Evolutionary conservation across 129 eudicot genomes (phyloP).

Genomic region (Tagetes erecta): DNA sequence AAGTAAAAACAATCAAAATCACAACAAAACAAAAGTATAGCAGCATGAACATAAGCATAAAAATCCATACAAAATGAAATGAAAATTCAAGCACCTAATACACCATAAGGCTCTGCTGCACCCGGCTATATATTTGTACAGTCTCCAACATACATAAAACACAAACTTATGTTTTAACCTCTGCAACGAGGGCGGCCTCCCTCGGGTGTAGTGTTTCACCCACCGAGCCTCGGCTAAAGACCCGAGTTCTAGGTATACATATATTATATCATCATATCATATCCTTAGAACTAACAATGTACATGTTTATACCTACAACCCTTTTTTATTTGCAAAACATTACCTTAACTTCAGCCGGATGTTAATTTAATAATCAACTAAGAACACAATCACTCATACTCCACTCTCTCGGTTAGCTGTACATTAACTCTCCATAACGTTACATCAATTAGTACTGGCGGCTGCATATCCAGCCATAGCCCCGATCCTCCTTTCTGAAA

Average conservation of each 20-base stretch:
- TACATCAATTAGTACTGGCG: constrained; percentile 8
- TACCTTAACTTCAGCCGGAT: constrained; percentile 40
- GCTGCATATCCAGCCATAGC: constrained; percentile 57
- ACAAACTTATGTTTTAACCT: constrained; percentile 27
- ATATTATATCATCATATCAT: neutral
- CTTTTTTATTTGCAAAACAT: constrained; percentile 49
- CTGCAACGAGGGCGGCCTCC: constrained; percentile 62
- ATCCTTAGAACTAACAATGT: constrained; percentile 55
- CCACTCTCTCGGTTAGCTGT: constrained; percentile 92
- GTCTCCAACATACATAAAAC: constrained; percentile 36
- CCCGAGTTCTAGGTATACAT: constrained; percentile 72
- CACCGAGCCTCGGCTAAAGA: constrained; percentile 65
- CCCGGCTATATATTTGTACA: constrained; percentile 67
- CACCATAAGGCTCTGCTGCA: constrained; percentile 43
- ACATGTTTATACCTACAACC: constrained; percentile 69
- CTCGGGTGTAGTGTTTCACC: constrained; percentile 43
- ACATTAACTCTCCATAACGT: constrained; percentile 58
- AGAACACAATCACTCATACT: constrained; percentile 49
- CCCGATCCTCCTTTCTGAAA: constrained; percentile 84
- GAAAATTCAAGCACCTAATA: constrained; percentile 52
- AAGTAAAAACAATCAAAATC: too few species aligned
- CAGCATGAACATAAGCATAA: neutral
- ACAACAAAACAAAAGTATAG: too few species aligned
- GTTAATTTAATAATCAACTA: constrained; percentile 33
- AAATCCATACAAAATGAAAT: constrained; percentile 48